phyloP scores from a whole-genome alignment of 2,329 filamentous ascomycete species.

The Fusarium sp. region DNA sequence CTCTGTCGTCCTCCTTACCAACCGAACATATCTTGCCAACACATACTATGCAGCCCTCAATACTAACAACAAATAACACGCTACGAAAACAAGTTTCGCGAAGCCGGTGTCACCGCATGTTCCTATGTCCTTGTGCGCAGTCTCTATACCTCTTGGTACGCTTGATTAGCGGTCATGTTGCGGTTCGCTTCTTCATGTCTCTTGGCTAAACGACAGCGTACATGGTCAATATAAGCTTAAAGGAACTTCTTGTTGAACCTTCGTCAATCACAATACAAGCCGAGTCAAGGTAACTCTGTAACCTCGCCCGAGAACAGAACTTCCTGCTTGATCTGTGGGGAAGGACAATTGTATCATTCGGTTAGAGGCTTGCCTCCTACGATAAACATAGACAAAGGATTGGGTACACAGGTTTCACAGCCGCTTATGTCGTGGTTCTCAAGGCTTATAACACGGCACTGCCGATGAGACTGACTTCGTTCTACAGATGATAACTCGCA shows the following conservation, averaged over 20 bases:
- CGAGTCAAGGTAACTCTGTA: constrained; percentile 23
- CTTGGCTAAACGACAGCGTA: constrained; percentile 19
- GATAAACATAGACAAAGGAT: constrained; percentile 36
- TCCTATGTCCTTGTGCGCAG: constrained; percentile 23
- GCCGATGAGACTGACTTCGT: constrained; percentile 3
- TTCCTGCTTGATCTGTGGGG: constrained; percentile 16
- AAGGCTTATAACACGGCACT: constrained; percentile 30
- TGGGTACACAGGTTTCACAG: constrained; percentile 37
- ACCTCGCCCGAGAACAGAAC: constrained; percentile 5
- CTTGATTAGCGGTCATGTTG: constrained; percentile 14
- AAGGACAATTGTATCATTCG: constrained; percentile 34
- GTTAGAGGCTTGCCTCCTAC: constrained; percentile 34
- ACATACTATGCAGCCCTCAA: constrained; percentile 14
- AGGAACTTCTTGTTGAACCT: constrained; percentile 21
- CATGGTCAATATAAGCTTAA: constrained; percentile 49
- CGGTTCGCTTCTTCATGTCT: constrained; percentile 28
- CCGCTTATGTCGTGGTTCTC: constrained; percentile 34
- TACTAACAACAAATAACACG: constrained; percentile 12
- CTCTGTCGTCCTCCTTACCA: constrained; percentile 27
- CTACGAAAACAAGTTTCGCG: constrained; percentile 9
- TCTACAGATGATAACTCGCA: constrained; percentile 13
- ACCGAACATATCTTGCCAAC: constrained; percentile 21
- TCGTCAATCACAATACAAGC: constrained; percentile 26
- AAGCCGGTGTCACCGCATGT: constrained; percentile 34
- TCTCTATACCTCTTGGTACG: constrained; percentile 25